Evolutionary conservation across 2,329 filamentous ascomycete species (phyloP), one percentile per base, ranked within the genome.

Genomic region (Cladosporium sp.): DNA sequence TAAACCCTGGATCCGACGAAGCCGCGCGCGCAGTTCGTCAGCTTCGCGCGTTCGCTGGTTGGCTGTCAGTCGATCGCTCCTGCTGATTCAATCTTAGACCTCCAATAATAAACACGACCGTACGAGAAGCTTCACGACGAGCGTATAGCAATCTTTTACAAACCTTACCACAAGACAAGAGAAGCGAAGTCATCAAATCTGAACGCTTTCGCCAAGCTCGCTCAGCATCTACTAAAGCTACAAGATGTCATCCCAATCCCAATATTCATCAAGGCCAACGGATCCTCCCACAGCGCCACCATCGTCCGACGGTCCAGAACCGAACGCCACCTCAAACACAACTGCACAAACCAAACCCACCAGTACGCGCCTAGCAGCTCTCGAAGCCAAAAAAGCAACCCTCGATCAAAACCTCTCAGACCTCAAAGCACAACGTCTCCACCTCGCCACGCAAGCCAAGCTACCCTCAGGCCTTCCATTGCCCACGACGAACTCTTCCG

Each of bases 331-430:
- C 5, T 9, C 20, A 28, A 51, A 22, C 35, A 39, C 20, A 39
- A 20, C 28, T 3, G 19, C 20, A 19, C 6, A 25, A 15, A 5
- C 48, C 17, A 57, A 20, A 17, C 4, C 51, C 28, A 8, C 47
- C 15, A 49, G 37, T 28, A 37, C 59, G 3, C 50, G 50, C 28
- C 24, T 63, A 12, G 28, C 59, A 44, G 61, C 64, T n/a, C 61
- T 67, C 20, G 32, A 55, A 25, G 51, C 64, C 35, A 64, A 62
- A 59, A 70, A 71, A 64, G 66, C 69, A 8, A 66, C 70, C 20
- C 75, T 84, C 42, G 74, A 81, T 69, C 65, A 73, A 12, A 80
- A 78, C 52, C 77, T 81, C 20, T 67, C 74, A 0, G 68, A 74
- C 20, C 74, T 84, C 3, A 71, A 75, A 65, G 62, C 74, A 13